phyloP scores from a whole-genome alignment of 2,329 filamentous ascomycete species.

The Aspergillus pseudoterreus region DNA sequence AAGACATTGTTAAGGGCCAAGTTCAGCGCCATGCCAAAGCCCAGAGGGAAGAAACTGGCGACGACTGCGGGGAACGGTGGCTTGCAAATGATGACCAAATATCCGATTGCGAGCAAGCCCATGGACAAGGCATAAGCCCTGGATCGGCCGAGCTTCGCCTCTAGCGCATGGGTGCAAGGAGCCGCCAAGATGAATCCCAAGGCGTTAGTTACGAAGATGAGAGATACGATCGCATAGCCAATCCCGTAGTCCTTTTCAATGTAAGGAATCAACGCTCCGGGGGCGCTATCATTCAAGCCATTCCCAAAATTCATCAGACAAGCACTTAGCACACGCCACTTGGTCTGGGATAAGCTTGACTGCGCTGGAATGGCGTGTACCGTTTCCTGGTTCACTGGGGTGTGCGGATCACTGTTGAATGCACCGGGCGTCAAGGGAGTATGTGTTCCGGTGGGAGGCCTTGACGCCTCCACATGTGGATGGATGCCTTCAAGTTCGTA shows the following conservation, averaged over 20 bases:
- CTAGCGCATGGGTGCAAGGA: slow-evolving; percentile 62
- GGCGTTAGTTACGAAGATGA: slow-evolving; percentile 78
- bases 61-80: slow-evolving; percentile 70
- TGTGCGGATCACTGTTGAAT: slow-evolving; percentile 21
- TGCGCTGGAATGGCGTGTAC: slow-evolving; percentile 20
- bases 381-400: slow-evolving; percentile 18
- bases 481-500: slow-evolving; percentile 21
- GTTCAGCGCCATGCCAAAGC: slow-evolving; percentile 49
- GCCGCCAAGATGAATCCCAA: slow-evolving; percentile 72
- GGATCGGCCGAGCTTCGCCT: slow-evolving; percentile 61
- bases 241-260: slow-evolving; percentile 73
- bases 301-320: slow-evolving; percentile 66
- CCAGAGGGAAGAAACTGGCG: slow-evolving; percentile 64
- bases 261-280: slow-evolving; percentile 76
- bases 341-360: slow-evolving; percentile 50
- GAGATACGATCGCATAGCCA: slow-evolving; percentile 72
- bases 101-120: slow-evolving; percentile 59
- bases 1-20: slow-evolving; percentile 57
- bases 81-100: slow-evolving; percentile 61
- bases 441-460: slow-evolving; percentile 4
- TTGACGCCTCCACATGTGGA: not conserved
- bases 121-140: slow-evolving; percentile 57
- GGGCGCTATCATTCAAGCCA: slow-evolving; percentile 70
- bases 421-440: slow-evolving; percentile 6
- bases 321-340: slow-evolving; percentile 61